Percentiles rank a stretch among this genome's conserved stretches.
phyloP scores from a whole-genome alignment of 805 yeast genomes.

The Ogataea methanolica region DNA sequence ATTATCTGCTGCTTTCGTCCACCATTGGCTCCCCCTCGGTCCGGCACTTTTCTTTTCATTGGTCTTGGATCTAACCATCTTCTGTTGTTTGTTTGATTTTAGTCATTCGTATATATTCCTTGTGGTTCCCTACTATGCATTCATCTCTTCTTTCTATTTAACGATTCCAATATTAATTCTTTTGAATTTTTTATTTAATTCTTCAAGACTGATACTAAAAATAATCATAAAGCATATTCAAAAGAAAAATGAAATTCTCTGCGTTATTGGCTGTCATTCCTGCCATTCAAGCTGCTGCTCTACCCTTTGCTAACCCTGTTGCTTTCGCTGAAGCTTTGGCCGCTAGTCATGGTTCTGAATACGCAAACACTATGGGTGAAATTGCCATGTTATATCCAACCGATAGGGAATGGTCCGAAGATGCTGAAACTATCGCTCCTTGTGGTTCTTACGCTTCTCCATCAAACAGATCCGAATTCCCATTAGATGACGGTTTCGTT shows the following conservation, averaged over 20 bases:
- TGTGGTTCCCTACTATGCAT: too few species aligned
- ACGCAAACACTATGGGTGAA: constrained; percentile 36
- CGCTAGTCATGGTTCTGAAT: constrained; percentile 33
- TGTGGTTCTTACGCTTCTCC: constrained; percentile 37
- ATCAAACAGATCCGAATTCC: constrained; percentile 39
- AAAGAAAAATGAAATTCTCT: constrained; percentile 9
- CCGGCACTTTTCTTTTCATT: too few species aligned
- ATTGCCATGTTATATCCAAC: constrained; percentile 37
- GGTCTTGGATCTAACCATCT: too few species aligned
- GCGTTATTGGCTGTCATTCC: constrained; percentile 11
- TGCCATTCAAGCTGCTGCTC: constrained; percentile 14
- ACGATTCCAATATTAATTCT: too few species aligned
- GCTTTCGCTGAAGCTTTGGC: constrained; percentile 31
- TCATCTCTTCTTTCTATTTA: too few species aligned
- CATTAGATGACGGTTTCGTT: constrained; percentile 42
- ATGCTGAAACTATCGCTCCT: constrained; percentile 40
- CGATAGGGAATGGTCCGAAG: constrained; percentile 43
- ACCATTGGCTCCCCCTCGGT: too few species aligned
- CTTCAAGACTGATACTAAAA: too few species aligned
- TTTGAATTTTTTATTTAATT: too few species aligned
- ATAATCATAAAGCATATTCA: not conserved
- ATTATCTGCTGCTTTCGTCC: too few species aligned
- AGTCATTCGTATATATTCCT: too few species aligned
- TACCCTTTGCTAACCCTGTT: constrained; percentile 24
- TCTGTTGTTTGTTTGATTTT: too few species aligned